These are phyloP conservation scores for Aspergillus sergii DNA, from an alignment of 2,329 filamentous ascomycete species.

Conservation along the genomic window DNA sequence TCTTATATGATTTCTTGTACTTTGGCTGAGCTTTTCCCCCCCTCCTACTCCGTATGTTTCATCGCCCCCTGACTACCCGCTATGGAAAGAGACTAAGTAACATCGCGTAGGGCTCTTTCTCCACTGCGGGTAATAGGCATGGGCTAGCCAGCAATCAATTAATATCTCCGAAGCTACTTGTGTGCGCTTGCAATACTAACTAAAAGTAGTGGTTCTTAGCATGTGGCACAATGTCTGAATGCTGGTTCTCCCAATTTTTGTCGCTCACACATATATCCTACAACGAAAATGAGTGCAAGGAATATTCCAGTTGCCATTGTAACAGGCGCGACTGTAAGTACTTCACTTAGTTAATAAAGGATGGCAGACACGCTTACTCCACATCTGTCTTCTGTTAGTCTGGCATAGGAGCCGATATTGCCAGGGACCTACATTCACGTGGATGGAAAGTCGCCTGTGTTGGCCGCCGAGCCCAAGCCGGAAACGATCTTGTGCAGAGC, in stretches of 20 bases:
- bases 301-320: not conserved
- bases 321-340: slow-evolving; percentile 1
- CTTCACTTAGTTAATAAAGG: not conserved
- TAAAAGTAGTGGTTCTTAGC: not conserved
- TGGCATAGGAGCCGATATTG: slow-evolving; percentile 50
- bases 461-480: slow-evolving; percentile 40
- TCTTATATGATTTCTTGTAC: not conserved
- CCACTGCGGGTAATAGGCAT: not conserved
- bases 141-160: not conserved
- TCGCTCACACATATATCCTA: not conserved
- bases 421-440: slow-evolving; percentile 37
- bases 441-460: slow-evolving; percentile 39
- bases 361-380: not conserved
- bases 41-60: not conserved
- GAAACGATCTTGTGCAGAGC: slow-evolving; percentile 37
- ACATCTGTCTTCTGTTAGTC: slow-evolving; percentile 36
- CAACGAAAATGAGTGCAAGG: not conserved
- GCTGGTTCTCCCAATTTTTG: not conserved
- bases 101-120: slow-evolving; percentile 2
- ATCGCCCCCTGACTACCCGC: not conserved
- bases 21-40: not conserved
- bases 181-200: not conserved
- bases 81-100: slow-evolving; percentile 1
- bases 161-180: not conserved
- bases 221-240: not conserved